phyloP scores from a whole-genome alignment of 176 grass and related monocot genomes.

The Pontederia crassipes region DNA sequence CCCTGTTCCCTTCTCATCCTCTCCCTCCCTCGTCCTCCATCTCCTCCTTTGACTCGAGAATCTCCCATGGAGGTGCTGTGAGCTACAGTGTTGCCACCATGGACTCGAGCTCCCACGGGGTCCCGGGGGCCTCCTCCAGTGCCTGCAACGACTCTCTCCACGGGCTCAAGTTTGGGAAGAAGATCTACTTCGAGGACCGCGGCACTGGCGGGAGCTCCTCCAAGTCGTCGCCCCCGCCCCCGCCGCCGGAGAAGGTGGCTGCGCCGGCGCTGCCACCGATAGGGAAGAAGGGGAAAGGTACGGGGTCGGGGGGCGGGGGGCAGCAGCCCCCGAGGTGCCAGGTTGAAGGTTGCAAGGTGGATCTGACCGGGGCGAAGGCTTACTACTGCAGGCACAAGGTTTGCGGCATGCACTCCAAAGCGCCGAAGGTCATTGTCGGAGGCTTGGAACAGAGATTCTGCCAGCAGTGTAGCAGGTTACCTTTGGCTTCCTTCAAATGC shows the following conservation, averaged over 20 bases:
- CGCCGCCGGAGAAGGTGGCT: background rate
- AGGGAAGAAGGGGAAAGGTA: slow-evolving; percentile 24
- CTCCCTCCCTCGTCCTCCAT: background rate
- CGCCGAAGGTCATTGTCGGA: slow-evolving; percentile 43
- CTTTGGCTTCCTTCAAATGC: background rate
- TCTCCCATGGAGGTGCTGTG: slow-evolving; percentile 14
- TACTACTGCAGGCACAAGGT: slow-evolving; percentile 86
- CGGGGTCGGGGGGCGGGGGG: background rate
- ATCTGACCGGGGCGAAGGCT: slow-evolving; percentile 54
- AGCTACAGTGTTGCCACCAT: slow-evolving; percentile 10
- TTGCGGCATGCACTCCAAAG: slow-evolving; percentile 53
- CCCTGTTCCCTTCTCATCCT: background rate
- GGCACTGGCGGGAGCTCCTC: slow-evolving; percentile 4
- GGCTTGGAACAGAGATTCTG: slow-evolving; percentile 73
- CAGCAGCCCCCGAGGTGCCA: slow-evolving; percentile 41
- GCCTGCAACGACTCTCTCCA: slow-evolving; percentile 35
- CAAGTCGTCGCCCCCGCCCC: background rate
- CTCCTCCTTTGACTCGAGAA: background rate
- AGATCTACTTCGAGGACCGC: slow-evolving; percentile 84
- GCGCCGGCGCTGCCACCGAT: background rate
- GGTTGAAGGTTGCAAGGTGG: slow-evolving; percentile 63
- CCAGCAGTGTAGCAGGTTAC: slow-evolving; percentile 77
- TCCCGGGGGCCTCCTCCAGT: slow-evolving; percentile 1
- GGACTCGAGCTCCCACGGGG: background rate
- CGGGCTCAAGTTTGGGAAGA: slow-evolving; percentile 87